Percentiles rank a stretch among this genome's conserved stretches.
Evolutionary conservation across 1,284 basidiomycete genomes (phyloP).

Genomic region (Ganoderma meredithae): DNA sequence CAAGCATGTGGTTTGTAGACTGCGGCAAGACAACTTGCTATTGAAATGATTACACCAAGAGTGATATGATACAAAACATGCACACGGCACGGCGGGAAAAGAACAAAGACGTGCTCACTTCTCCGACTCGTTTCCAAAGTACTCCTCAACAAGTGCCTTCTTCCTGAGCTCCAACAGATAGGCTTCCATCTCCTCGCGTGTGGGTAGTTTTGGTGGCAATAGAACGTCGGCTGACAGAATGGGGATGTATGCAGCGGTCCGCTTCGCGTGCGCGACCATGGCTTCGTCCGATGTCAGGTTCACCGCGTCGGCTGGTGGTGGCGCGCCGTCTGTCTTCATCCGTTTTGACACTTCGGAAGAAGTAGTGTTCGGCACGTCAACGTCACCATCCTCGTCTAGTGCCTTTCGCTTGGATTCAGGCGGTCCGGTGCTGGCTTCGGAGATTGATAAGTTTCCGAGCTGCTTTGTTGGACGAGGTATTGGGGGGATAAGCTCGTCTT

Average conservation of each 20-base stretch:
- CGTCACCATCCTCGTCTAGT: slow-evolving; percentile 51
- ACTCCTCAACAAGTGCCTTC: slow-evolving; percentile 85
- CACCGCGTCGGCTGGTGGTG: slow-evolving; percentile 22
- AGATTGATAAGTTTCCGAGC: slow-evolving; percentile 35
- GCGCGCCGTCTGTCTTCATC: background rate
- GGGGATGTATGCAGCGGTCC: slow-evolving; percentile 55
- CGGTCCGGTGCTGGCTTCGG: slow-evolving; percentile 31
- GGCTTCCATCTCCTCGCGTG: slow-evolving; percentile 30
- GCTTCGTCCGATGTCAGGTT: slow-evolving; percentile 46
- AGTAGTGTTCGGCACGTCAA: slow-evolving; percentile 46
- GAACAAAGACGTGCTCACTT: slow-evolving; percentile 12
- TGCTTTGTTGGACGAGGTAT: slow-evolving; percentile 53
- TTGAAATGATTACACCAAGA: background rate
- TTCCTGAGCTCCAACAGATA: slow-evolving; percentile 84
- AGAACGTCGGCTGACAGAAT: slow-evolving; percentile 48
- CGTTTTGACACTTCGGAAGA: slow-evolving; percentile 25
- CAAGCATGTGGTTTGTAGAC: background rate
- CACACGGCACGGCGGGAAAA: background rate
- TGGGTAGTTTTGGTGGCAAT: slow-evolving; percentile 47
- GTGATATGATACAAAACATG: slow-evolving; percentile 5
- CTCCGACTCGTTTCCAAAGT: slow-evolving; percentile 53
- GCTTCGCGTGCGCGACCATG: slow-evolving; percentile 37
- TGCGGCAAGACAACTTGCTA: background rate
- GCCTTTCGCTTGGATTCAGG: slow-evolving; percentile 60
- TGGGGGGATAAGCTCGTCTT: slow-evolving; percentile 58